Conservation (phyloP, 305 asterid genomes). For the Solanum hybrid region DNA sequence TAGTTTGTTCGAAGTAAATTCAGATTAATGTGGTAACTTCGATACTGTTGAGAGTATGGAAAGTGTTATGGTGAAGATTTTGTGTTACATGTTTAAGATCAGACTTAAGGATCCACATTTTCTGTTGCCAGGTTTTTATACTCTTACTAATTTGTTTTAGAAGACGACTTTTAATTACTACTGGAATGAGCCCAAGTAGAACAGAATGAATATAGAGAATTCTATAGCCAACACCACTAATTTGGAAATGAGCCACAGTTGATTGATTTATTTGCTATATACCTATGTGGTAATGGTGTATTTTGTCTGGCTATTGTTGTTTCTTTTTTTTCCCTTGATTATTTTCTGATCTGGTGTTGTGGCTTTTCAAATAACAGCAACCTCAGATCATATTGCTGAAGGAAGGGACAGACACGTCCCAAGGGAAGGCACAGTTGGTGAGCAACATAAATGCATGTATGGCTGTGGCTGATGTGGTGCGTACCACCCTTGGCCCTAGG, state of each 20-base stretch:
- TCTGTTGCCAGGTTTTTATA: not conserved
- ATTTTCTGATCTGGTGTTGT: slow-evolving; percentile 6
- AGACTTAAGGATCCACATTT: not conserved
- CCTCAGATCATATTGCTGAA: slow-evolving; percentile 79
- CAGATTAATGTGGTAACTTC: not conserved
- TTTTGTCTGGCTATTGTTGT: not conserved
- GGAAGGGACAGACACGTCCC: slow-evolving; percentile 99
- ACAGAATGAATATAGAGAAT: not conserved
- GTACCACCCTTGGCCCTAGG: slow-evolving; percentile 92
- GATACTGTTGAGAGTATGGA: not conserved
- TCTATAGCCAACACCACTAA: not conserved
- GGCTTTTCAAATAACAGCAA: slow-evolving; percentile 40
- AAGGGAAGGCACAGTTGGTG: slow-evolving; percentile 84
- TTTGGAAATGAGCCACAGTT: not conserved
- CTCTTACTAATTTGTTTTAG: not conserved
- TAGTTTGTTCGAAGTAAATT: not conserved
- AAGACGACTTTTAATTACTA: not conserved
- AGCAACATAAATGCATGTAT: slow-evolving; percentile 92
- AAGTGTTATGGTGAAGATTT: not conserved
- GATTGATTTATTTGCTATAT: not conserved
- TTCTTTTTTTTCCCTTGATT: not conserved
- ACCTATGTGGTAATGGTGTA: not conserved
- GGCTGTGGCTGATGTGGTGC: slow-evolving; percentile 88
- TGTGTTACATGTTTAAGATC: not conserved
- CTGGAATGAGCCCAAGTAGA: not conserved